These are phyloP conservation scores for Tilletia setariae DNA, from an alignment of 1,284 basidiomycete species.

Conservation along the genomic window DNA sequence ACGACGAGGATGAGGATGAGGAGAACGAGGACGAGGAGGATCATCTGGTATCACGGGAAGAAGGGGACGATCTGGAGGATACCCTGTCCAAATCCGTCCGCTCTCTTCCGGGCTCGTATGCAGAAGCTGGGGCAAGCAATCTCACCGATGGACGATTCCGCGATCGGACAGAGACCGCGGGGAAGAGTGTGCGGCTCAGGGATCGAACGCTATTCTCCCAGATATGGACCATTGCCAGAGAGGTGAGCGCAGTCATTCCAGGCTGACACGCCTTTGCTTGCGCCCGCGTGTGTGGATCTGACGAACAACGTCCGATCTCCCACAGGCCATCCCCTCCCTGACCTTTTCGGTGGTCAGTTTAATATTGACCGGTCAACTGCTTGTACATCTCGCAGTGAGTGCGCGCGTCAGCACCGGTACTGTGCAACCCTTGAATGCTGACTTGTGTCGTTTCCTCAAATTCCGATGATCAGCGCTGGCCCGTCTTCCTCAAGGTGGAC, in stretches of 20 bases:
- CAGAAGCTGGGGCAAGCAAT: slow-evolving; percentile 1
- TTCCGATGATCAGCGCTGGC: slow-evolving; percentile 63
- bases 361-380: slow-evolving; percentile 80
- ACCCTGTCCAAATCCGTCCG: neutral
- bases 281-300: no score
- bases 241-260: slow-evolving; percentile 20
- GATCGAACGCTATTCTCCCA: slow-evolving; percentile 26
- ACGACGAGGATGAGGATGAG: slow-evolving; percentile 7
- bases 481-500: slow-evolving; percentile 77
- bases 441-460: slow-evolving; percentile 16
- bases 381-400: slow-evolving; percentile 78
- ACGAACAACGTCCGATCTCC: neutral
- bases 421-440: neutral
- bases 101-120: neutral
- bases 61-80: neutral
- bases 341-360: slow-evolving; percentile 59
- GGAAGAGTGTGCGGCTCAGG: slow-evolving; percentile 21
- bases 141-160: slow-evolving; percentile 27
- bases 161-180: slow-evolving; percentile 31
- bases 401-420: neutral
- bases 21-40: neutral
- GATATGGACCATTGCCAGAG: slow-evolving; percentile 41
- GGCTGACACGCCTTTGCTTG: neutral
- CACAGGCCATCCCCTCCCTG: slow-evolving; percentile 57
- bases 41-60: no score